These are phyloP conservation scores for Nigrospora osmanthi DNA, from an alignment of 2,329 filamentous ascomycete species.

Conservation along the genomic window DNA sequence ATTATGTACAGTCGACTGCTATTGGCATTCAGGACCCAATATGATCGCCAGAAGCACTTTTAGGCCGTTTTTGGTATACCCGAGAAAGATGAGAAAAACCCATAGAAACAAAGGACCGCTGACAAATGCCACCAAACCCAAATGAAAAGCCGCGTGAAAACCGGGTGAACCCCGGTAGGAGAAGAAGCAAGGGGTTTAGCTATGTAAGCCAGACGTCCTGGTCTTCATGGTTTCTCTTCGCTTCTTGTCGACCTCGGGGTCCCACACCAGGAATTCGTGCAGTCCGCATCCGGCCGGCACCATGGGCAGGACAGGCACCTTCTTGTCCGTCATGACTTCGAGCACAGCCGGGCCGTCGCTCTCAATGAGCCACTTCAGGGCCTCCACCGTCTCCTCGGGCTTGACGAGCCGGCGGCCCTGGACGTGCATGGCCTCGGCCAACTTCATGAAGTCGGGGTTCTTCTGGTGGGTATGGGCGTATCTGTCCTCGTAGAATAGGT, in stretches of 20 bases:
- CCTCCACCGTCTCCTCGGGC: conserved; percentile 68
- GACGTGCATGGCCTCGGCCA: conserved; percentile 85
- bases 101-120: no score
- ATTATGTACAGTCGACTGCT: no score
- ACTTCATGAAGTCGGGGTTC: conserved; percentile 94
- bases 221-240: conserved; percentile 29
- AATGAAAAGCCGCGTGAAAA: no score
- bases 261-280: conserved; percentile 89
- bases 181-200: conserved; percentile 21
- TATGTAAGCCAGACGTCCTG: conserved; percentile 25
- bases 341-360: conserved; percentile 86
- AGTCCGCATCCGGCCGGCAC: conserved; percentile 80
- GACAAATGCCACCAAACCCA: no score
- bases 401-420: conserved; percentile 65
- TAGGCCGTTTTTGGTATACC: no score
- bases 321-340: conserved; percentile 85
- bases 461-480: conserved; percentile 88
- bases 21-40: no score
- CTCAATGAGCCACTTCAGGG: conserved; percentile 81
- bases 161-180: no score
- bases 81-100: no score
- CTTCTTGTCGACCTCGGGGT: conserved; percentile 35
- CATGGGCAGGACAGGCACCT: conserved; percentile 96
- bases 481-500: conserved; percentile 91
- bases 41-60: no score